Evolutionary conservation across 805 yeast genomes (phyloP).

Genomic region (Candida ulmi): DNA sequence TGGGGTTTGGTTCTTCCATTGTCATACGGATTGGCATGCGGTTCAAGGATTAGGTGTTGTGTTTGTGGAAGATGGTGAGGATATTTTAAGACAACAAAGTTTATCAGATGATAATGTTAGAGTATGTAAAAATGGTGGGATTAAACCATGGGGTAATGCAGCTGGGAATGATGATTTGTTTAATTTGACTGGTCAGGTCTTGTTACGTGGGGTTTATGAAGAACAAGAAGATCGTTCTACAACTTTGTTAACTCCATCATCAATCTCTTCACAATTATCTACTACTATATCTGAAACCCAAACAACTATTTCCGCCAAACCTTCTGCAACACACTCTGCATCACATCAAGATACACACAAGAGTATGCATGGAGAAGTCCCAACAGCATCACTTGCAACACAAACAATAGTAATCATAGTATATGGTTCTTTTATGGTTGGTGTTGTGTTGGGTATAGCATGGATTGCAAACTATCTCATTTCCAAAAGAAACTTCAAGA

Average conservation of each 20-base stretch:
- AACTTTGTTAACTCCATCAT: not conserved
- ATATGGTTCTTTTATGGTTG: not conserved
- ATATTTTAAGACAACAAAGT: conserved; percentile 33
- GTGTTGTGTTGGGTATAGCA: not conserved
- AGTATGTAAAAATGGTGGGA: conserved; percentile 40
- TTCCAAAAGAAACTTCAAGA: not conserved
- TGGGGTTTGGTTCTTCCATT: conserved; percentile 81
- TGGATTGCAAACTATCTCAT: not conserved
- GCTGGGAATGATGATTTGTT: conserved; percentile 57
- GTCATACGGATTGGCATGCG: conserved; percentile 80
- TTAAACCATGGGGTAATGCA: conserved; percentile 60
- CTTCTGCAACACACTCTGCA: not conserved
- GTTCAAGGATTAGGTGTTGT: conserved; percentile 74
- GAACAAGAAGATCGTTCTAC: not conserved
- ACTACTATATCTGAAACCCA: too few species aligned
- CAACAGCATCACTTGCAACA: not conserved
- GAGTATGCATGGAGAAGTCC: not conserved
- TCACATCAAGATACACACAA: not conserved
- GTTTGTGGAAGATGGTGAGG: conserved; percentile 64
- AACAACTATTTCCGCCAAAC: not conserved
- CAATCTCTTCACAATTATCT: too few species aligned
- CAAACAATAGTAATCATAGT: not conserved
- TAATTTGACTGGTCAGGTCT: conserved; percentile 42
- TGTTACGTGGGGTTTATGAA: not conserved
- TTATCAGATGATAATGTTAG: conserved; percentile 42